phyloP scores from a whole-genome alignment of 208 protist species.

The Hexamita inflata region DNA sequence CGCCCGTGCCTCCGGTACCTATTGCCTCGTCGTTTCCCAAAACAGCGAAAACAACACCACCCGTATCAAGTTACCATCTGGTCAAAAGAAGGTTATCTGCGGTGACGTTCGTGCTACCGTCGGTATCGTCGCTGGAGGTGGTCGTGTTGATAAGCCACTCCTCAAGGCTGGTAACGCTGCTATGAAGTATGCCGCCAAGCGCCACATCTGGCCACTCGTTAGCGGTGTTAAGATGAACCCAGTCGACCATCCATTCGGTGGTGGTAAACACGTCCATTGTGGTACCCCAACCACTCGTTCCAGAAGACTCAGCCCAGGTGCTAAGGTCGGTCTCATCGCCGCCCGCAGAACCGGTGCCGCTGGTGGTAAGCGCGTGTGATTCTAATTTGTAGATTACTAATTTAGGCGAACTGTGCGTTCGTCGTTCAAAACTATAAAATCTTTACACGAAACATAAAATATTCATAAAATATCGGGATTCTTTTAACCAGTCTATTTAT shows the following conservation, averaged over 20 bases:
- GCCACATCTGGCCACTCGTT: constrained; percentile 91
- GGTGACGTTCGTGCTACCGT: constrained; percentile 78
- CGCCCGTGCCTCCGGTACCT: constrained; percentile 80
- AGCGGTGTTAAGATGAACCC: constrained; percentile 95
- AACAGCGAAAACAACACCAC: constrained; percentile 81
- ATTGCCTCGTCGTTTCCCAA: constrained; percentile 82
- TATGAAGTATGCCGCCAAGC: constrained; percentile 92
- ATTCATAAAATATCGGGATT: too few species aligned
- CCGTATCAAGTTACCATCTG: constrained; percentile 87
- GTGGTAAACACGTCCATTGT: constrained; percentile 99
- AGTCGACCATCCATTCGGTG: constrained; percentile 88
- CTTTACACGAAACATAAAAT: too few species aligned
- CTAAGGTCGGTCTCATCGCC: constrained; percentile 95
- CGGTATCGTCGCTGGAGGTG: constrained; percentile 91
- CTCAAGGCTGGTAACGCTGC: constrained; percentile 92
- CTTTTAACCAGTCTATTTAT: too few species aligned
- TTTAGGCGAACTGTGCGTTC: too few species aligned
- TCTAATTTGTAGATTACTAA: too few species aligned
- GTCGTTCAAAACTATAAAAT: too few species aligned
- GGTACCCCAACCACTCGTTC: constrained; percentile 62
- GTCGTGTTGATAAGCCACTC: constrained; percentile 95
- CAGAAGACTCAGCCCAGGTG: constrained; percentile 66
- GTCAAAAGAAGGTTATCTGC: constrained; percentile 82
- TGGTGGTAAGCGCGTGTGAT: constrained; percentile 23
- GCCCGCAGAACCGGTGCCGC: constrained; percentile 76